Evolutionary conservation across 306 rosid genomes (phyloP).

Genomic region (Prunus fruticosa): DNA sequence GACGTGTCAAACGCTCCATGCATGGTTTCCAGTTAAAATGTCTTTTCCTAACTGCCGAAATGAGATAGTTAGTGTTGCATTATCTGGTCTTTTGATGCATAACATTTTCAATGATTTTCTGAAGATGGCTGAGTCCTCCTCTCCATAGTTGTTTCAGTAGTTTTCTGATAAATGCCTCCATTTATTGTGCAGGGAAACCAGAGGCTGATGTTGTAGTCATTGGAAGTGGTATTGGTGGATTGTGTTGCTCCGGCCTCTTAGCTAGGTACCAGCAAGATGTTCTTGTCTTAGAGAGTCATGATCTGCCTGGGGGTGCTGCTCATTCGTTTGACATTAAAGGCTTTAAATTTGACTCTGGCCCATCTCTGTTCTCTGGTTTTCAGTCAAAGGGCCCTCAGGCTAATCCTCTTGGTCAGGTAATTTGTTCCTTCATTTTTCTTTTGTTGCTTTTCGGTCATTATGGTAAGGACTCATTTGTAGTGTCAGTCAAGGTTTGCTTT

Average conservation of each 20-base stretch:
- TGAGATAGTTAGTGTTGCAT: too few relatives aligned
- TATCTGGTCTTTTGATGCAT: too few relatives aligned
- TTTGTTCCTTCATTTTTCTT: not conserved
- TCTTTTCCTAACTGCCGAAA: too few relatives aligned
- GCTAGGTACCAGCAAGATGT: constrained; percentile 83
- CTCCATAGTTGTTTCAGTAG: not conserved
- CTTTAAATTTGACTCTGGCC: constrained; percentile 84
- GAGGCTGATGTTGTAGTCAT: constrained; percentile 82
- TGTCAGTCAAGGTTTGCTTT: not conserved
- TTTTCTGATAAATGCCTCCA: not conserved
- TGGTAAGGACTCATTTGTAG: not conserved
- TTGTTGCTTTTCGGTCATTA: not conserved
- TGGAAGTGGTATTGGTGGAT: constrained; percentile 88
- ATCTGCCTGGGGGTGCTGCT: constrained; percentile 86
- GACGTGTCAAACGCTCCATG: too few relatives aligned
- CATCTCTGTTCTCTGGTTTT: constrained; percentile 86
- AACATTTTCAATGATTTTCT: too few relatives aligned
- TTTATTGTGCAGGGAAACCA: constrained; percentile 34
- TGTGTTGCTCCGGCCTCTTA: constrained; percentile 74
- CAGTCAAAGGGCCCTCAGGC: constrained; percentile 93
- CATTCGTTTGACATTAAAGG: constrained; percentile 76
- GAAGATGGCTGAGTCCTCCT: not conserved
- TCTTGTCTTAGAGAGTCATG: constrained; percentile 79
- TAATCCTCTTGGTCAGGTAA: constrained; percentile 83
- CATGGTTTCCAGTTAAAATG: too few relatives aligned